phyloP scores from a whole-genome alignment of 2,329 filamentous ascomycete species.

The Diaporthe caulivora region DNA sequence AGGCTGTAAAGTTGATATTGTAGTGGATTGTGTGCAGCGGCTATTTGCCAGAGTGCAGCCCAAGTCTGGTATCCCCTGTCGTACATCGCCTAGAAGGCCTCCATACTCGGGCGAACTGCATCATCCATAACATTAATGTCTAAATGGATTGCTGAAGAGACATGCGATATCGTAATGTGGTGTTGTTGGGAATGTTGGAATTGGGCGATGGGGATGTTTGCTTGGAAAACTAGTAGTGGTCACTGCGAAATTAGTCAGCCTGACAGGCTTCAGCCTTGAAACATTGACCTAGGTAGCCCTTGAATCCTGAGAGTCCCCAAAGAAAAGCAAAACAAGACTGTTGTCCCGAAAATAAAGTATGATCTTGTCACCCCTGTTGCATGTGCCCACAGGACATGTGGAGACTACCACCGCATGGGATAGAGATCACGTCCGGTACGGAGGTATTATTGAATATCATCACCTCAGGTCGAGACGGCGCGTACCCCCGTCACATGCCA shows the following conservation, averaged over 20 bases:
- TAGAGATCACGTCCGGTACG: too few species aligned
- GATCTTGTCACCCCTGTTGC: too few species aligned
- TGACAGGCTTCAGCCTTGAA: too few species aligned
- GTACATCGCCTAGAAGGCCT: constrained; percentile 44
- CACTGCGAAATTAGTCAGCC: background rate
- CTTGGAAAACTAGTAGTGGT: background rate
- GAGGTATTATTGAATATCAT: too few species aligned
- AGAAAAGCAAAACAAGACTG: too few species aligned
- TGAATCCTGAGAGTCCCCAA: too few species aligned
- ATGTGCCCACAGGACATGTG: too few species aligned
- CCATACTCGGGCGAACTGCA: constrained; percentile 44
- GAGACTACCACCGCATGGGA: too few species aligned
- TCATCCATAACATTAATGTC: constrained; percentile 31
- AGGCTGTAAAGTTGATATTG: constrained; percentile 33
- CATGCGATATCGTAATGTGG: background rate
- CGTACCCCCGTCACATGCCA: too few species aligned
- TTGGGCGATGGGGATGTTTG: constrained; percentile 2
- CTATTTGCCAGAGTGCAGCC: constrained; percentile 43
- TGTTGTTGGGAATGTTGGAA: constrained; percentile 6
- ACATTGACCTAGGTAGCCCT: too few species aligned
- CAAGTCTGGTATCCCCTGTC: constrained; percentile 46
- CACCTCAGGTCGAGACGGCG: too few species aligned
- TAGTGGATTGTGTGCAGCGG: constrained; percentile 33
- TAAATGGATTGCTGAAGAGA: background rate
- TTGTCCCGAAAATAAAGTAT: too few species aligned